These are phyloP conservation scores for Lentinula novae-zelandiae DNA, from an alignment of 1,284 basidiomycete species.

Conservation along the genomic window DNA sequence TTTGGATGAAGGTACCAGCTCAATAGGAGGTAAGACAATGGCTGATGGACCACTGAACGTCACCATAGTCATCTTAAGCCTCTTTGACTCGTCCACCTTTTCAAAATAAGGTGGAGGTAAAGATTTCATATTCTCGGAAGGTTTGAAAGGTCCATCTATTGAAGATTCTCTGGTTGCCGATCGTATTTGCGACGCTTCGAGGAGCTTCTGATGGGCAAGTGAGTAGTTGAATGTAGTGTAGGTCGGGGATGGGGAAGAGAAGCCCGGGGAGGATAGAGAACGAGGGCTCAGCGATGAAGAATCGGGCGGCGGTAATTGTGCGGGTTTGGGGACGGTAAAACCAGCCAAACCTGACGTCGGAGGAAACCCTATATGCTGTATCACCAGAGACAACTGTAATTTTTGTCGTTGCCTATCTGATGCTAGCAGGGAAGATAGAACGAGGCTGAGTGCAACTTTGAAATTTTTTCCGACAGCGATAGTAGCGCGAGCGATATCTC, in stretches of 20 bases:
- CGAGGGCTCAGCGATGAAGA: constrained; percentile 35
- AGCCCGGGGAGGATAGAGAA: constrained; percentile 41
- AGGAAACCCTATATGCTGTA: constrained; percentile 59
- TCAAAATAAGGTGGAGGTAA: constrained; percentile 49
- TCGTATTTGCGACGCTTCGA: constrained; percentile 39
- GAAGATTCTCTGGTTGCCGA: constrained; percentile 5
- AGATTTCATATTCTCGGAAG: constrained; percentile 14
- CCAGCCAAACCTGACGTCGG: constrained; percentile 16
- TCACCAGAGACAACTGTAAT: constrained; percentile 47
- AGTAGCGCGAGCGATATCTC: constrained; percentile 40
- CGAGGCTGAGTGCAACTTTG: constrained; percentile 46
- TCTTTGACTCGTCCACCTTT: constrained; percentile 27
- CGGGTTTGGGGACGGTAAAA: too few relatives aligned
- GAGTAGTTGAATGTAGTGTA: constrained; percentile 45
- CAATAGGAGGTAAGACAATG: constrained; percentile 38
- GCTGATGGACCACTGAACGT: constrained; percentile 54
- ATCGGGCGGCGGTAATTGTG: constrained; percentile 15
- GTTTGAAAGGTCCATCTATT: constrained; percentile 12
- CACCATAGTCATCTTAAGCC: constrained; percentile 28
- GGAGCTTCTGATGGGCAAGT: constrained; percentile 44
- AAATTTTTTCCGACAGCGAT: constrained; percentile 57
- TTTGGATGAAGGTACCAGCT: constrained; percentile 25
- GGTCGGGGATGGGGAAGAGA: constrained; percentile 48
- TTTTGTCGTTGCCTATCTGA: constrained; percentile 27
- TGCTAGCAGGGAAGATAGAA: constrained; percentile 40